Evolutionary conservation across 2,329 filamentous ascomycete species (phyloP), one percentile per base, ranked within the genome.

Genomic region (Camptophora hylomeconis): DNA sequence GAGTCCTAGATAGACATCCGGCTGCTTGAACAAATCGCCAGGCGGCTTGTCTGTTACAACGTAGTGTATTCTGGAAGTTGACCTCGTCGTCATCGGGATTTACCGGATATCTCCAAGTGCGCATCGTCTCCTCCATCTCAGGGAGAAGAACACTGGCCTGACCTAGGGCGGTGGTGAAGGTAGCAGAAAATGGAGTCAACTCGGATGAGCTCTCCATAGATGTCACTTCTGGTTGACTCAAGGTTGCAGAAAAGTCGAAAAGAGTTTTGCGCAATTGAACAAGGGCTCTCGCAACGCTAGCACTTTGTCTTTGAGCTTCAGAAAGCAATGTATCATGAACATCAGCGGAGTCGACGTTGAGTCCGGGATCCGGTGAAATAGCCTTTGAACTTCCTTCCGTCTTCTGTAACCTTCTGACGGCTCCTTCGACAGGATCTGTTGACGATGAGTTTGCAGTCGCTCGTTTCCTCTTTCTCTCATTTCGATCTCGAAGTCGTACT

Each of bases 21-120:
- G 68, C 58, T 23, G 69, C 71, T 49, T 76, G 73, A 2, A 75
- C 64, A 44, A 75, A 76, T 32, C 70, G 61, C 46, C 67, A 65
- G 17, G 63, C 58, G 11, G 66, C 57, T 37, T 69, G 65, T 20
- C 72, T 65, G 37, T 67, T 60, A 17, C 60, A 58, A 17, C 70
- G 65, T 14, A 74, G 53, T 6, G 62, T 63, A 39, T 67, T 65
- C 40, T 76, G 69, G 5, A 68, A 46, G 7, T 52, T 45, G 7
- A 75, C 62, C 20, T 68, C 61, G 13, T 67, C 59, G 2, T 52
- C 49, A 7, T 54, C 50, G 4, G 72, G 70, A 30, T 71, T 61
- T 17, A 75, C 45, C 1, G 72, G 71, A 44, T 75, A 76, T 7
- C 60, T 51, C 72, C 72, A 75, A 2, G 53, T 52, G 16, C 61